Evolutionary conservation across 495 filamentous ascomycete species (phyloP).

Genomic region (Penicillium coprophilum): DNA sequence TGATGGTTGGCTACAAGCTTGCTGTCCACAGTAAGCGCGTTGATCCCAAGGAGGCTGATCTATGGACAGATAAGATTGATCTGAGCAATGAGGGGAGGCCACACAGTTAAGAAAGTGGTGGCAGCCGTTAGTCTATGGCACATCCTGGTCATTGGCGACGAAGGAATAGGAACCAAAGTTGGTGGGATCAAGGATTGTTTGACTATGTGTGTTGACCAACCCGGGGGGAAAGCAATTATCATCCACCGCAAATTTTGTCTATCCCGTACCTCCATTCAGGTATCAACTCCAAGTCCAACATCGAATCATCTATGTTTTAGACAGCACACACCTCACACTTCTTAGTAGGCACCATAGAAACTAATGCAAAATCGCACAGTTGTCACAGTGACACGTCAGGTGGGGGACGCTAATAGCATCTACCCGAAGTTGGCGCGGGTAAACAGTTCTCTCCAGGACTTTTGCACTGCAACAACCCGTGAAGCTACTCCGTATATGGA

Average conservation of each 20-base stretch:
- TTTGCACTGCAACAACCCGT: neutral
- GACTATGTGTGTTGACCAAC: neutral
- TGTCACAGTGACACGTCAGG: conserved; percentile 1
- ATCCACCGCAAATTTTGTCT: neutral
- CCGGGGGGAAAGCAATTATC: neutral
- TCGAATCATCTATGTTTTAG: too few relatives aligned
- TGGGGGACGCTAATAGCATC: neutral
- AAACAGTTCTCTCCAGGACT: neutral
- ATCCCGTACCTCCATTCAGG: neutral
- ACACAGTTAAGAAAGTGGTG: neutral
- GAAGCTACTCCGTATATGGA: neutral
- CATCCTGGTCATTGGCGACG: neutral
- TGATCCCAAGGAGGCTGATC: conserved; percentile 56
- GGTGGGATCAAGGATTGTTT: neutral
- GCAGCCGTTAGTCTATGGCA: neutral
- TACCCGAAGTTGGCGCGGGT: conserved; percentile 6
- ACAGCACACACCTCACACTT: too few relatives aligned
- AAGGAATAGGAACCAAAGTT: neutral
- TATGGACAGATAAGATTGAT: conserved; percentile 52
- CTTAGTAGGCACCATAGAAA: too few relatives aligned
- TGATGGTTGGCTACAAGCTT: conserved; percentile 69
- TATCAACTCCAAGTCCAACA: neutral
- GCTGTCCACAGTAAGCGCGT: conserved; percentile 50
- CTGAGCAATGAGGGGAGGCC: neutral
- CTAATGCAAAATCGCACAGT: neutral